Base-by-base conservation (phyloP, 257 asterid genomes). In the Fraxinus cuspidata region DNA sequence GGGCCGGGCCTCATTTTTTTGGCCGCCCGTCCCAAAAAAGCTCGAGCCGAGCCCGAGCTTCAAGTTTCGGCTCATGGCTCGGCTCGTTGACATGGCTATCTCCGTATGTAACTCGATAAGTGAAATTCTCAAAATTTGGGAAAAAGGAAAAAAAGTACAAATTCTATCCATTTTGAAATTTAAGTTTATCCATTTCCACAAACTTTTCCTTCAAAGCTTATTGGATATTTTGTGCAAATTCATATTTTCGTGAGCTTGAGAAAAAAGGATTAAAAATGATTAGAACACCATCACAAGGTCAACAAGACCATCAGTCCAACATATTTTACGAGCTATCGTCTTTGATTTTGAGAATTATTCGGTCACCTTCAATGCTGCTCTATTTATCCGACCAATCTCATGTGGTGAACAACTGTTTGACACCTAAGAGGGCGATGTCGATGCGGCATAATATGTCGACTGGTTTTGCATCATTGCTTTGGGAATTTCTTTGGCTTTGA, bases 401-500 rank as follows among this genome's bases (percentile, higher is more conserved):
- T 18, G 60, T n/a, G 72, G 18, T 15, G 16, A 42, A 76, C 78
- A 25, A 72, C 76, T 35, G 73, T 66, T 47, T 27, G 7, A 21
- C 10, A 32, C n/a, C 83, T 42, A 70, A 75, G 66, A 78, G 74
- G 69, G 63, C 58, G 74, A 58, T 65, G 78, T 38, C 88, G 58
- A 69, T 88, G 76, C 87, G 85, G 82, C 89, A 90, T 80, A 84
- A 92, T 2, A 88, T 92, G 11, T 97, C 98, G 47, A 90, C 88
- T 16, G 97, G 97, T 0, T 92, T 94, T 21, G 97, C 98, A 0
- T 86, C 96, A 4, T 78, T 88, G 86, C 86, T 94, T 3, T 82
- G 3, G 98, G 97, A 83, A 80, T 90, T 23, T 94, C 97, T 12
- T 73, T 91, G 49, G 85, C 94, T 25, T 69, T 94, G 78, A 94